Evolutionary conservation across 2,329 filamentous ascomycete species (phyloP).

Genomic region (Exophiala calicioides): DNA sequence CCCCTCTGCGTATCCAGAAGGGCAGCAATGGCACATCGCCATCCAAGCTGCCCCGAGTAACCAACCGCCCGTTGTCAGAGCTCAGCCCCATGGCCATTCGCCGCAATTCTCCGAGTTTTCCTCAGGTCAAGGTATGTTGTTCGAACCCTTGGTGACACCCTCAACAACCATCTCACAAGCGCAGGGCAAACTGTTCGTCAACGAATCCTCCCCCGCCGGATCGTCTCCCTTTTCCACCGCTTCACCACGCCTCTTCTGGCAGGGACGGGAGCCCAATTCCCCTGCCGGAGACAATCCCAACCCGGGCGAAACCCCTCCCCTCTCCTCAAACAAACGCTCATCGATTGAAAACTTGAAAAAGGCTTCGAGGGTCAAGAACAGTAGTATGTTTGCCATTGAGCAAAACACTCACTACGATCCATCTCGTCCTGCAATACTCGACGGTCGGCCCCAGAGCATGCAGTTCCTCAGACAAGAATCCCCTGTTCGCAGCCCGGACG

Average conservation of each 20-base stretch:
- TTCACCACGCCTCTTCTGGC: slow-evolving; percentile 90
- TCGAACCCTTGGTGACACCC: neutral
- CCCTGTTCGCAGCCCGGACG: slow-evolving; percentile 35
- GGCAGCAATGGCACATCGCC: slow-evolving; percentile 52
- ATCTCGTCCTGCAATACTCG: slow-evolving; percentile 70
- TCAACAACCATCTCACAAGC: slow-evolving; percentile 11
- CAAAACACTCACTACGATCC: slow-evolving; percentile 92
- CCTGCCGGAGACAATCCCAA: slow-evolving; percentile 71
- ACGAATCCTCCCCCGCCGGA: slow-evolving; percentile 81
- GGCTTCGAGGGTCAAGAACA: slow-evolving; percentile 95
- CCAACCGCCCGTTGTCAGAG: slow-evolving; percentile 77
- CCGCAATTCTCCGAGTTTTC: slow-evolving; percentile 91
- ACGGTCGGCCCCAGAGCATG: slow-evolving; percentile 61
- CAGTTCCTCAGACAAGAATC: slow-evolving; percentile 17
- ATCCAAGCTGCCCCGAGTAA: slow-evolving; percentile 61
- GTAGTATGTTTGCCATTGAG: slow-evolving; percentile 92
- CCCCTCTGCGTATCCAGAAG: slow-evolving; percentile 37
- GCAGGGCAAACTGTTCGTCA: slow-evolving; percentile 54
- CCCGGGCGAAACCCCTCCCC: slow-evolving; percentile 58
- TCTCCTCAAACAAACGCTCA: slow-evolving; percentile 74
- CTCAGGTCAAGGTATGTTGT: slow-evolving; percentile 68
- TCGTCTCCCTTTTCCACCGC: slow-evolving; percentile 67
- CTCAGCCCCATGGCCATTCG: slow-evolving; percentile 82
- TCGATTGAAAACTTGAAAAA: slow-evolving; percentile 95
- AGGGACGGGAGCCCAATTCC: slow-evolving; percentile 69